These are phyloP conservation scores for Trypanosoma cruzi DNA, from an alignment of 208 protist genomes.

Conservation along the genomic window DNA sequence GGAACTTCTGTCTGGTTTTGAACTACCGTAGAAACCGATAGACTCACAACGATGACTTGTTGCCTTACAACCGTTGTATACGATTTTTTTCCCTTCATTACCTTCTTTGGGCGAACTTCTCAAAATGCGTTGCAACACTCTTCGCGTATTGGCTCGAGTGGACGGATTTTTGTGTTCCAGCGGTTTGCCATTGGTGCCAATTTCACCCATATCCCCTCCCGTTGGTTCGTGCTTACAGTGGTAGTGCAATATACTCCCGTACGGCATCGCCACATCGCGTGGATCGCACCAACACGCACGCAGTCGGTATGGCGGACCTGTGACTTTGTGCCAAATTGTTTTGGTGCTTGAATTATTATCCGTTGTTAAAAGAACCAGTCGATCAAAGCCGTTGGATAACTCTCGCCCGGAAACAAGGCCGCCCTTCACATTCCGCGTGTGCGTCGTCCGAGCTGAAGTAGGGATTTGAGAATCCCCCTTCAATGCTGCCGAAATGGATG, in stretches of 20 bases:
- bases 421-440: neutral
- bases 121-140: neutral
- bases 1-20: conserved; percentile 30
- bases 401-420: conserved; percentile 11
- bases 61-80: conserved; percentile 66
- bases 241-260: conserved; percentile 78
- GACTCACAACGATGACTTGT: conserved; percentile 70
- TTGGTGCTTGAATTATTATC: neutral
- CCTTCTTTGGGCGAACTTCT: neutral
- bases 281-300: conserved; percentile 86
- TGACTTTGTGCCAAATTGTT: conserved; percentile 22
- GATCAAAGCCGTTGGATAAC: conserved; percentile 41
- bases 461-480: neutral
- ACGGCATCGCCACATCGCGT: conserved; percentile 44
- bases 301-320: conserved; percentile 34
- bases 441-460: neutral
- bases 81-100: conserved; percentile 13
- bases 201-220: conserved; percentile 16
- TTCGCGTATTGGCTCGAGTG: neutral
- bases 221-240: conserved; percentile 66
- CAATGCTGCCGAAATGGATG: neutral
- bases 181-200: conserved; percentile 12
- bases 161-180: neutral
- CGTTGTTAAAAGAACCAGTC: conserved; percentile 5
- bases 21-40: conserved; percentile 27